Conservation (phyloP, 805 yeast genomes). For the Sugiyamaella qingdaonensis region DNA sequence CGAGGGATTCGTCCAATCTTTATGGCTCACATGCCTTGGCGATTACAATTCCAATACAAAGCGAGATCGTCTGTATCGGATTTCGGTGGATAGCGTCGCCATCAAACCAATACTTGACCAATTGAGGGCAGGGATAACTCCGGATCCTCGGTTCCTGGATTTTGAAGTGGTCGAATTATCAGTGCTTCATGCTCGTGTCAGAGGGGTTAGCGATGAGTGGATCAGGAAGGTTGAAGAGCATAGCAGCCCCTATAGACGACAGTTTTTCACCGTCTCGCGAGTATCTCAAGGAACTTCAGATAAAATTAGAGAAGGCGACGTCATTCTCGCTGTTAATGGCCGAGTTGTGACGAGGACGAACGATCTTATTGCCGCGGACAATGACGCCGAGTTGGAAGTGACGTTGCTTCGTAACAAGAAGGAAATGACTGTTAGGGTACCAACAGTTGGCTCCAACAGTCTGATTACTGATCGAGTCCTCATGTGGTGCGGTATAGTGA, state of each 20-base stretch:
- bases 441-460: slow-evolving; percentile 56
- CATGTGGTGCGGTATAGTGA: slow-evolving; percentile 76
- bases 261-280: slow-evolving; percentile 66
- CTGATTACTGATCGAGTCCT: slow-evolving; percentile 63
- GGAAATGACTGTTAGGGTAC: slow-evolving; percentile 56
- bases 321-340: slow-evolving; percentile 66
- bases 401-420: slow-evolving; percentile 68
- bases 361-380: slow-evolving; percentile 54
- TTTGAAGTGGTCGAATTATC: slow-evolving; percentile 70
- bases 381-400: slow-evolving; percentile 45
- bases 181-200: slow-evolving; percentile 69
- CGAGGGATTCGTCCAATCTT: slow-evolving; percentile 75
- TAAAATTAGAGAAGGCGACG: slow-evolving; percentile 57
- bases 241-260: slow-evolving; percentile 59
- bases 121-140: slow-evolving; percentile 46
- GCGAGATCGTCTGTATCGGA: slow-evolving; percentile 59
- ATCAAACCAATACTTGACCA: slow-evolving; percentile 52
- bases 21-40: slow-evolving; percentile 83
- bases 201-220: slow-evolving; percentile 88
- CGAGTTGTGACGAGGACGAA: slow-evolving; percentile 59
- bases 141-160: slow-evolving; percentile 64
- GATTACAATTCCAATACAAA: slow-evolving; percentile 50
- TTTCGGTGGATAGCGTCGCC: slow-evolving; percentile 75
- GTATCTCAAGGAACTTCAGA: slow-evolving; percentile 46
- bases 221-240: slow-evolving; percentile 57